These are phyloP conservation scores for Penicillium sp. DNA, from an alignment of 2,329 filamentous ascomycete genomes.

Conservation along the genomic window DNA sequence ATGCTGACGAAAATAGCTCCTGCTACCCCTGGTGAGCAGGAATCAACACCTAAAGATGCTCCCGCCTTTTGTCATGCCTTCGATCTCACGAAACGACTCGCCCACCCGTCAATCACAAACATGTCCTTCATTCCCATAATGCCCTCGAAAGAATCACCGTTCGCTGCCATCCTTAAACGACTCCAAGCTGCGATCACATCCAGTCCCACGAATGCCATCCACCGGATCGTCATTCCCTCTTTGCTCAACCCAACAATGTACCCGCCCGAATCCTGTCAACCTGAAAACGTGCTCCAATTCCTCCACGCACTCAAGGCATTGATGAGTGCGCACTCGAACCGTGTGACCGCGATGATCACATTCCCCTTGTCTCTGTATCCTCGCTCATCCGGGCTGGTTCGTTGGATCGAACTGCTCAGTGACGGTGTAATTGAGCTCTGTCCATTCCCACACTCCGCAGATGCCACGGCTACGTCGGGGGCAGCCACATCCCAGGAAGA, in stretches of 20 bases:
- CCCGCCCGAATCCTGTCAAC: slow-evolving; percentile 67
- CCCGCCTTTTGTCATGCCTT: slow-evolving; percentile 70
- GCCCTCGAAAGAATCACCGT: slow-evolving; percentile 53
- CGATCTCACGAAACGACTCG: slow-evolving; percentile 68
- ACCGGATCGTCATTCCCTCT: slow-evolving; percentile 81
- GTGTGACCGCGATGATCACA: slow-evolving; percentile 72
- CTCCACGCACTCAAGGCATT: slow-evolving; percentile 76
- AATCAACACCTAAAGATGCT: slow-evolving; percentile 40
- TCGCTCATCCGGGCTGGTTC: slow-evolving; percentile 70
- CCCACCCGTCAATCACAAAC: slow-evolving; percentile 55
- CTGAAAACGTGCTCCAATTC: slow-evolving; percentile 75
- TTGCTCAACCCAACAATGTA: slow-evolving; percentile 87
- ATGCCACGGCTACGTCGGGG: slow-evolving; percentile 54
- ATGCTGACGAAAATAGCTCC: slow-evolving; percentile 30
- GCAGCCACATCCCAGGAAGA: slow-evolving; percentile 66
- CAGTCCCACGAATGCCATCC: slow-evolving; percentile 64
- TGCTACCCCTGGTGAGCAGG: slow-evolving; percentile 40
- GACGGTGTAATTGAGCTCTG: slow-evolving; percentile 88
- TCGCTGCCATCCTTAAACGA: slow-evolving; percentile 65
- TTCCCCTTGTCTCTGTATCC: slow-evolving; percentile 80
- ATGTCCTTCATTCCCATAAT: slow-evolving; percentile 55
- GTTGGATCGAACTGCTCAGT: slow-evolving; percentile 81
- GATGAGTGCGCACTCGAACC: slow-evolving; percentile 66
- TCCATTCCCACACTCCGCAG: slow-evolving; percentile 65
- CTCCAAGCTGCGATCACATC: slow-evolving; percentile 59